Conservation (phyloP, 2,329 filamentous ascomycete species). For the Botrytis deweyae region DNA sequence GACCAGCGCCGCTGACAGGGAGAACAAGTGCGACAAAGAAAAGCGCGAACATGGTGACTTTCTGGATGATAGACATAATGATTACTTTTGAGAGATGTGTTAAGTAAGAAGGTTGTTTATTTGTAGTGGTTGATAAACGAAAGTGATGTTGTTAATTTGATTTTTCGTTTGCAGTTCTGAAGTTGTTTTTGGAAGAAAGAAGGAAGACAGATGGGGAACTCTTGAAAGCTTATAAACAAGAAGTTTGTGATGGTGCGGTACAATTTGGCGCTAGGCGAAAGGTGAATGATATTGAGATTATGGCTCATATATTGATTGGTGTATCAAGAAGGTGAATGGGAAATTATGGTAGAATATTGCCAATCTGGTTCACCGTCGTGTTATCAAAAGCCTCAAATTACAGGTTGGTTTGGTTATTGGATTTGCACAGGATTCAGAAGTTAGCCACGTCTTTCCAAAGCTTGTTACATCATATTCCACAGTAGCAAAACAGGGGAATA, state of each 20-base stretch:
- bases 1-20: not conserved
- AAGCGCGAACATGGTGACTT: not conserved
- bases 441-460: not conserved
- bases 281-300: not conserved
- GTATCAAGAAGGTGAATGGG: not conserved
- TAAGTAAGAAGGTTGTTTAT: not conserved
- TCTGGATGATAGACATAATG: conserved; percentile 1
- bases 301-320: not conserved
- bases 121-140: not conserved
- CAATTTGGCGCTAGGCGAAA: not conserved
- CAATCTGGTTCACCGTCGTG: not conserved
- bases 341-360: not conserved
- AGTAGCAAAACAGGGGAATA: not conserved
- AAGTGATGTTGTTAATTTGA: not conserved
- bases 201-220: not conserved
- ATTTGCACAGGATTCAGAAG: not conserved
- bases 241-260: not conserved
- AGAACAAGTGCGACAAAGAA: not conserved
- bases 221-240: not conserved
- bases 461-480: not conserved
- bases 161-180: not conserved
- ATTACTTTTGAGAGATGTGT: not conserved
- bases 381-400: not conserved
- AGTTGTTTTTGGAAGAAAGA: not conserved
- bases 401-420: not conserved